phyloP scores from a whole-genome alignment of 169 alveolate species.

The Plasmodium inui region DNA sequence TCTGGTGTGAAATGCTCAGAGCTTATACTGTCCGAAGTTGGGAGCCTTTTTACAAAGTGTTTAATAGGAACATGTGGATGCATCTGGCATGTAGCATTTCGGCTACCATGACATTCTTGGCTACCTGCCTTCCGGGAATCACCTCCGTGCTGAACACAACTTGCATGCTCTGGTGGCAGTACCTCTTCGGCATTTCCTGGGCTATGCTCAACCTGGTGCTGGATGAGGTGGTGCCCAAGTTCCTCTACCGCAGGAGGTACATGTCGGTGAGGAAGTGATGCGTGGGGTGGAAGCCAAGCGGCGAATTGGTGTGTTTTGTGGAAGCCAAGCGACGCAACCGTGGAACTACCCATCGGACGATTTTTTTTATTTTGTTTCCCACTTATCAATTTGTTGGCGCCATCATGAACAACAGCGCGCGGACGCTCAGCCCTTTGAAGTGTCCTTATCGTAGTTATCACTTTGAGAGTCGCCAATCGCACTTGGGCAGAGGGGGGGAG shows the following conservation, averaged over 20 bases:
- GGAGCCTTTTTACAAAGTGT: conserved; percentile 90
- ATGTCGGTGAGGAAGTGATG: conserved; percentile 22
- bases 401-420: background rate
- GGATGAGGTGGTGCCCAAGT: conserved; percentile 91
- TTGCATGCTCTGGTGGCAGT: conserved; percentile 92
- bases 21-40: conserved; percentile 94
- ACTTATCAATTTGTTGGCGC: background rate
- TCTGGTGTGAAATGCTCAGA: conserved; percentile 93
- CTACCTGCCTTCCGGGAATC: conserved; percentile 90
- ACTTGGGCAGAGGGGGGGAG: background rate
- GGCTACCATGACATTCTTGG: conserved; percentile 88
- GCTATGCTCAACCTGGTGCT: conserved; percentile 88
- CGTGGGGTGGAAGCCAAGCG: too few relatives aligned
- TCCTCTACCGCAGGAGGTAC: conserved; percentile 82
- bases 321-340: background rate
- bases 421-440: background rate
- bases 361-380: background rate
- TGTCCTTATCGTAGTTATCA: background rate
- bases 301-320: background rate
- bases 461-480: background rate
- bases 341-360: background rate
- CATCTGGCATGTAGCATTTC: conserved; percentile 92
- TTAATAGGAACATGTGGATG: conserved; percentile 92
- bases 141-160: conserved; percentile 85
- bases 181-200: conserved; percentile 88